Base-by-base conservation (phyloP, 1,139 yeast species). In the Saccharomycopsis hybrid region DNA sequence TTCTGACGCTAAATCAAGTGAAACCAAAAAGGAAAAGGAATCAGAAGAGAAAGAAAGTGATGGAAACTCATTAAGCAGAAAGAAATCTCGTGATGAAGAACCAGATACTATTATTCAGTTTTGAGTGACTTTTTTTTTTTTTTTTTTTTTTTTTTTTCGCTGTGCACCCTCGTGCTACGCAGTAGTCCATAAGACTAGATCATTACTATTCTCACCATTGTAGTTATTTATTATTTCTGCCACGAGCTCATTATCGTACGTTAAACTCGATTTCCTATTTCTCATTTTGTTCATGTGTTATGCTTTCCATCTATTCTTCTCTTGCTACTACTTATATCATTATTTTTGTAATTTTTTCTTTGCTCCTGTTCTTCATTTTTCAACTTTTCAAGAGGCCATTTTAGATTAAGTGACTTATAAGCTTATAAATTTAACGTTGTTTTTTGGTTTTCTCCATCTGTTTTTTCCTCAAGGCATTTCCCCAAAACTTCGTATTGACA, bases 281-380 rank as follows among this genome's bases (percentile, higher is more conserved):
- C 65, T 74, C 58, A 80, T 63, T 58, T 83, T 78, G 57, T 68
- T 71, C 1, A 84, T 84, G 61, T 86, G 85, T 7, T 66, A 60
- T 50, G 67, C 69, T 52, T 71, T 70, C 97, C 97, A 90, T 0
- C 83, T 83, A 56, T 78, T 8, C 80, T 2, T 66, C 62, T 5
- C 76, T 80, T 46, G 18, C 18, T 18, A 18, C 18, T 18, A 18
- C 18, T 18, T 18, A 18, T 18, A 18, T 18, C 18, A 18, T 18
- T 18, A 18, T 18, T 18, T 18, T 18, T 18, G 18, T 18, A 18
- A 18, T 18, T 18, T 18, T 18, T 18, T 18, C 18, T 18, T 18
- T 18, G 18, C 18, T 18, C 18, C 18, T 18, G 18, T 18, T 18
- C 18, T 18, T 18, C 18, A 18, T 18, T 18, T 18, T 18, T 18